A percentile compares a stretch with the other conserved stretches of the same genome.
phyloP scores from a whole-genome alignment of 805 yeast genomes.

The Pichia sporocuriosa region DNA sequence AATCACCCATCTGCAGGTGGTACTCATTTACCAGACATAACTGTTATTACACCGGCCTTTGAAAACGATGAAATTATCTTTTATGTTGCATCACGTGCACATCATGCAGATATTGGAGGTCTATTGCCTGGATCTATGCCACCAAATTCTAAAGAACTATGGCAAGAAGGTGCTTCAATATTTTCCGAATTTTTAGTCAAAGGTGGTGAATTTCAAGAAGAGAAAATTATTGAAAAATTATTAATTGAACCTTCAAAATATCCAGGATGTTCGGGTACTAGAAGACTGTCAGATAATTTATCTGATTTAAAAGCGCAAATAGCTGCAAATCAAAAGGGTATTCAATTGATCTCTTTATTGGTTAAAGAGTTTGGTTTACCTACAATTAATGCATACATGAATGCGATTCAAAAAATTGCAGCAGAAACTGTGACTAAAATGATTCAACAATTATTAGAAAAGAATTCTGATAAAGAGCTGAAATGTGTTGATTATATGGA shows the following conservation, averaged over 20 bases:
- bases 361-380: conserved; percentile 56
- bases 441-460: conserved; percentile 39
- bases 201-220: conserved; percentile 71
- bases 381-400: conserved; percentile 66
- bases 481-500: conserved; percentile 65
- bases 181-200: conserved; percentile 68
- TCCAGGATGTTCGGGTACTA: conserved; percentile 86
- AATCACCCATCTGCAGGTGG: conserved; percentile 86
- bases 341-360: conserved; percentile 51
- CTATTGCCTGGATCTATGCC: conserved; percentile 93
- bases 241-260: conserved; percentile 68
- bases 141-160: conserved; percentile 75
- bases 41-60: conserved; percentile 87
- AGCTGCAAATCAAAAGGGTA: conserved; percentile 86
- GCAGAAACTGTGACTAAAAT: conserved; percentile 58
- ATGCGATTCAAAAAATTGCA: conserved; percentile 76
- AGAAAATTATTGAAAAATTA: conserved; percentile 49
- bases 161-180: conserved; percentile 90
- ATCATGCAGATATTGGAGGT: conserved; percentile 95
- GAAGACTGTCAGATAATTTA: conserved; percentile 76
- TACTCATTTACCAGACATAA: conserved; percentile 83
- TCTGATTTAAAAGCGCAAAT: conserved; percentile 82
- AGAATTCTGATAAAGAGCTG: conserved; percentile 35
- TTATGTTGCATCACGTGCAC: conserved; percentile 92
- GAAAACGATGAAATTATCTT: conserved; percentile 57